Evolutionary conservation across 116 monocot genomes (phyloP).

Genomic region (Trichopus zeylanicus): DNA sequence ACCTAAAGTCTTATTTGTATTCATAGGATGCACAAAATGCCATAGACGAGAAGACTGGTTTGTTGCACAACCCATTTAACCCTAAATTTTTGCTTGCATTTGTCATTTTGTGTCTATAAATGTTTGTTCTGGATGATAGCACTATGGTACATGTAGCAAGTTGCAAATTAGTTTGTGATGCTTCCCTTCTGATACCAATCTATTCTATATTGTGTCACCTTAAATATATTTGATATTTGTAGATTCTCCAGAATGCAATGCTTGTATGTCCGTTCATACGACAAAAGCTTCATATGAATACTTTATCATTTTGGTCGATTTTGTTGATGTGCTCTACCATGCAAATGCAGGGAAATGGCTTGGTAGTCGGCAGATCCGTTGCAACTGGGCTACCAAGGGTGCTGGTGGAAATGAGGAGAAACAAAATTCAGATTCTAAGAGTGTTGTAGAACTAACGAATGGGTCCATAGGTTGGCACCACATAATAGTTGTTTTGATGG

Average conservation of each 20-base stretch:
- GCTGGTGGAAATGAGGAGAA: conserved; percentile 62
- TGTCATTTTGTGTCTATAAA: no score
- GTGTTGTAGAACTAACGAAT: conserved; percentile 43
- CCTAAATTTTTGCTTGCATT: background rate
- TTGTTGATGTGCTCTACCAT: no score
- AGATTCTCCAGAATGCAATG: no score
- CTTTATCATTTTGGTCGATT: no score
- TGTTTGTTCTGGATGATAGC: no score
- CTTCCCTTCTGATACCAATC: no score
- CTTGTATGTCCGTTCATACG: no score
- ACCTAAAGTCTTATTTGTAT: background rate
- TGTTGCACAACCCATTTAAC: background rate
- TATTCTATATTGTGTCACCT: background rate
- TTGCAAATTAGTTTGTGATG: no score
- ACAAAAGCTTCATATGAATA: background rate
- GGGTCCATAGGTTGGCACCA: conserved; percentile 50
- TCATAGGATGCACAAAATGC: conserved; percentile 90
- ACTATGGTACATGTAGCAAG: no score
- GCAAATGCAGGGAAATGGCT: conserved; percentile 68
- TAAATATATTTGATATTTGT: no score
- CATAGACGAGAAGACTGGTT: conserved; percentile 89
- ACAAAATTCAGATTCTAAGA: conserved; percentile 50
- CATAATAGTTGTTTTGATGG: no score
- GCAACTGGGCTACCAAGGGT: conserved; percentile 89
- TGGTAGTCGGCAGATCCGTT: conserved; percentile 65